Base-by-base conservation (phyloP, 2,329 filamentous ascomycete species). In the Ophiosphaerella korrae region DNA sequence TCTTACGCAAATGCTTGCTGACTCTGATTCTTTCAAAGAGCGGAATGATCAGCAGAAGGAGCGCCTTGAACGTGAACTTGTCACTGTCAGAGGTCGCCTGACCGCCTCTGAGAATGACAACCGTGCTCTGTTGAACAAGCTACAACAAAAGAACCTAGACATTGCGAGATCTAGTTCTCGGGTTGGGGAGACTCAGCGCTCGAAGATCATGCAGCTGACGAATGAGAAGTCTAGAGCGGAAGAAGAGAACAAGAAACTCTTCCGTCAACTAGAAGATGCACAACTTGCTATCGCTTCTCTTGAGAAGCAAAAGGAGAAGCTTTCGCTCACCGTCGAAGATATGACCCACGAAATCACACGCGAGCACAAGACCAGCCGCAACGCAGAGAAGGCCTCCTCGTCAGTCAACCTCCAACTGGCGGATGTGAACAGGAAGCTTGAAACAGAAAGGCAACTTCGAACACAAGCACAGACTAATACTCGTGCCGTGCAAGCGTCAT, bases 71-170 rank as follows among this genome's bases (percentile, higher is more conserved):
- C 85, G 92, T 18, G 94, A 99, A 70, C 82, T 97, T 6, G 88
- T 90, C 18, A 97, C 93, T 1, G 84, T 97, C 61, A 96, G 94
- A 72, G 92, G 92, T 53, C 88, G 93, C 18, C 80, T 99, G 35
- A 83, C 88, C 7, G 94, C 93, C 21, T 97, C 93, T 0, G 93
- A 99, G 72, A 97, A 97, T 64, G 93, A 97, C 75, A 97, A 97
- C 66, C 88, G 91, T 44, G 88, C 92, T 5, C 79, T 99, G n/a
- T 82, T 97, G 59, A 97, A 97, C 77, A 97, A 97, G 75, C 82
- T 99, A 14, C 93, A 97, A 67, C 93, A 97, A 67, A 97, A 97
- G 78, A 94, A 95, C 26, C 82, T 99, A 6, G 93, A 99, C 69
- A 95, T 99, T 72, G 93, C 93, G 35, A 85, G 94, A 39, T 94